These are phyloP conservation scores for Camellia oleifera DNA, from an alignment of 179 eudicot species.

Conservation along the genomic window DNA sequence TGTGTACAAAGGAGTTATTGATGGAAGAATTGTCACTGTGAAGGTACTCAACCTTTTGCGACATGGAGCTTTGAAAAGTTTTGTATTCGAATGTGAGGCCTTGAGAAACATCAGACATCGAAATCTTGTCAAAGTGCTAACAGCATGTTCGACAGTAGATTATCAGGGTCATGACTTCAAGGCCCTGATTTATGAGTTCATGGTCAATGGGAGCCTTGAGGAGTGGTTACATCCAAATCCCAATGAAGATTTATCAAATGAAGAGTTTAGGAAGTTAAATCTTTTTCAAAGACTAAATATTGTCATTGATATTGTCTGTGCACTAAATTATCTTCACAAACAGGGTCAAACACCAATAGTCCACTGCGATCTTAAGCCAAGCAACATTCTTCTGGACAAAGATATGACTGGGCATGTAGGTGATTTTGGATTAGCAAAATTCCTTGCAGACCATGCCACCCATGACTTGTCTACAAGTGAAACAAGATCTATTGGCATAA, in stretches of 20 bases:
- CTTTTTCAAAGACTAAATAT: not conserved
- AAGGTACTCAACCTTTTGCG: not conserved
- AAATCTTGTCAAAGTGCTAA: not conserved
- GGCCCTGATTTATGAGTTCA: not conserved
- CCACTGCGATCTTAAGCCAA: conserved; percentile 3
- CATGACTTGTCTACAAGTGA: too few relatives aligned
- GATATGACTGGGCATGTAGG: too few relatives aligned
- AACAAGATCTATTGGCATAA: too few relatives aligned
- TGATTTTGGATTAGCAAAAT: too few relatives aligned
- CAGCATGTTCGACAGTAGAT: not conserved
- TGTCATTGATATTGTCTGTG: not conserved
- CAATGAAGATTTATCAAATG: not conserved
- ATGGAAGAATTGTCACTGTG: not conserved
- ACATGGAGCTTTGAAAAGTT: not conserved
- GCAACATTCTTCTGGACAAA: not conserved
- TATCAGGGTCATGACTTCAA: not conserved
- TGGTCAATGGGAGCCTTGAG: not conserved
- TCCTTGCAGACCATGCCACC: too few relatives aligned
- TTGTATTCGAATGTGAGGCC: not conserved
- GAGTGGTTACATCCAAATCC: not conserved
- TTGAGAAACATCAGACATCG: not conserved
- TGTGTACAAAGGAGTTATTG: not conserved
- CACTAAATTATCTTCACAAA: not conserved
- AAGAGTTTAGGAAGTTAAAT: not conserved
- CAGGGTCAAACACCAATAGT: not conserved